Conservation (phyloP, 1,284 basidiomycete species). For the Athelia psychrophila region DNA sequence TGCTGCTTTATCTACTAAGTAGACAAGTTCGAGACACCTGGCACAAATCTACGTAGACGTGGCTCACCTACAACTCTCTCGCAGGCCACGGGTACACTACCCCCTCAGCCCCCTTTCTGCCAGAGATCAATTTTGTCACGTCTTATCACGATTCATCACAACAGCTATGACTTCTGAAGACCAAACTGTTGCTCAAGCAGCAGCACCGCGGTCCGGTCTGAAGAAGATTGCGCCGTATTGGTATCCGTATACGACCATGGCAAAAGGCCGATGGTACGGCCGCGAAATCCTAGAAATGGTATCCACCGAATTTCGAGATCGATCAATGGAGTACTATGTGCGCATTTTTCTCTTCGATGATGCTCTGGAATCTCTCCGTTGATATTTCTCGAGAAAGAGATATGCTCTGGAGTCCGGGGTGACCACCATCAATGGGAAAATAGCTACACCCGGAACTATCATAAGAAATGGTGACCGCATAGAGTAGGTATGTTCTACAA, state of each 20-base stretch:
- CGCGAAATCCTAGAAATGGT: constrained; percentile 85
- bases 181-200: constrained; percentile 9
- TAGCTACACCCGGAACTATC: constrained; percentile 78
- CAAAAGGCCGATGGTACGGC: constrained; percentile 88
- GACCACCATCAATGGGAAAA: constrained; percentile 88
- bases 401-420: constrained; percentile 94
- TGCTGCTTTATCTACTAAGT: too few relatives aligned
- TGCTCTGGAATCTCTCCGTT: constrained; percentile 5
- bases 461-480: constrained; percentile 89
- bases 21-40: too few relatives aligned
- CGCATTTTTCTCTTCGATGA: constrained; percentile 27
- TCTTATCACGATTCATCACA: constrained; percentile 47
- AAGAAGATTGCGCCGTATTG: constrained; percentile 77
- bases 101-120: constrained; percentile 43
- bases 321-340: constrained; percentile 92
- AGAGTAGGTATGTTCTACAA: constrained; percentile 59
- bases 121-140: constrained; percentile 51
- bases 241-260: constrained; percentile 88
- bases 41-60: constrained; percentile 2
- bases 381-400: constrained; percentile 43
- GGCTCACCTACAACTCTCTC: constrained; percentile 16
- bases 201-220: constrained; percentile 38
- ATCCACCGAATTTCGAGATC: constrained; percentile 87
- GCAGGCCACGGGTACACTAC: constrained; percentile 31
- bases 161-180: constrained; percentile 44